Conservation (phyloP, 2,329 filamentous ascomycete genomes). For the Drechslerella dactyloides region DNA sequence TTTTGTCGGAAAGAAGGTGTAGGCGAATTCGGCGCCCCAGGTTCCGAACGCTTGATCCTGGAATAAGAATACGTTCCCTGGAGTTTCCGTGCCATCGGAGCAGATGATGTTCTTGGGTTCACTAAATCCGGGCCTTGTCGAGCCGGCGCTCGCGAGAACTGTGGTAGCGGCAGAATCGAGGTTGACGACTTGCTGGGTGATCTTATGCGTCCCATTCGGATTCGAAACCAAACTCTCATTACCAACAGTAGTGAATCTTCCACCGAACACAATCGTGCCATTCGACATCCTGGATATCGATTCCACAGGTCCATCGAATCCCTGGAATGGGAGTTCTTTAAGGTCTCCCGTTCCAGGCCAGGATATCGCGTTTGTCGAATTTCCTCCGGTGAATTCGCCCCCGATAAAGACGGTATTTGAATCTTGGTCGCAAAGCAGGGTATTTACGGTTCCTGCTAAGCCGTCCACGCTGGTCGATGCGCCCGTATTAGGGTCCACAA, state of each 20-base stretch:
- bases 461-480: constrained; percentile 77
- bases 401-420: constrained; percentile 86
- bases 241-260: constrained; percentile 83
- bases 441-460: constrained; percentile 79
- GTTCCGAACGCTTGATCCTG: constrained; percentile 72
- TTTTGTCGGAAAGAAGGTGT: constrained; percentile 84
- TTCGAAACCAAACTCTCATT: constrained; percentile 74
- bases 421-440: constrained; percentile 79
- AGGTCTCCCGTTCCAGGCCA: constrained; percentile 75
- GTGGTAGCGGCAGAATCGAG: constrained; percentile 70
- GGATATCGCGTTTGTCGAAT: constrained; percentile 87
- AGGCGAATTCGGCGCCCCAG: constrained; percentile 83
- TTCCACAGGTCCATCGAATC: constrained; percentile 90
- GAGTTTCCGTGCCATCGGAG: constrained; percentile 68
- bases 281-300: constrained; percentile 81
- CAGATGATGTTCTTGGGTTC: constrained; percentile 85
- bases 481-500: constrained; percentile 77
- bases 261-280: constrained; percentile 89
- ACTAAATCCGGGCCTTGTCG: constrained; percentile 69
- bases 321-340: constrained; percentile 83
- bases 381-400: constrained; percentile 77
- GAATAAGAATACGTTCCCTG: constrained; percentile 78
- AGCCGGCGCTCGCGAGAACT: constrained; percentile 71
- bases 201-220: constrained; percentile 63
- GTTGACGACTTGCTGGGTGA: constrained; percentile 74